Conservation (phyloP, 192 early-diverging fungal genomes). For the Coemansia sp. region DNA sequence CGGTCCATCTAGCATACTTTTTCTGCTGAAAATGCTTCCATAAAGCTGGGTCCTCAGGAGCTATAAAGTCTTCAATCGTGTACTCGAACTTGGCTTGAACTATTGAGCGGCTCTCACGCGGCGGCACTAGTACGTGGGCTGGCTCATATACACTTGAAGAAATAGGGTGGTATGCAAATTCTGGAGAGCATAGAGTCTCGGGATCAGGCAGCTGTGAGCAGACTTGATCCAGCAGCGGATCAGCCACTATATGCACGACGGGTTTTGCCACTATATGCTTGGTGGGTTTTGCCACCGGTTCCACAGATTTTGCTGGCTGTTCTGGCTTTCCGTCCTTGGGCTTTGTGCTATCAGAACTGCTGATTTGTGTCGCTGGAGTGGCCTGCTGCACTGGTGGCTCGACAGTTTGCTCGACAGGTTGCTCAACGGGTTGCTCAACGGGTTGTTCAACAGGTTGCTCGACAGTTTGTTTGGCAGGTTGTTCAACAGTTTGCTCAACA, state of each 20-base stretch:
- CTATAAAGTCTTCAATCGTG: constrained; percentile 7
- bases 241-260: background rate
- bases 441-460: too few species aligned
- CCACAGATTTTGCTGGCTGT: too few species aligned
- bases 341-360: too few species aligned
- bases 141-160: constrained; percentile 19
- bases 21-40: constrained; percentile 19
- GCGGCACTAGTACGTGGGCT: constrained; percentile 20
- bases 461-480: too few species aligned
- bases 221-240: constrained; percentile 14
- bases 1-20: constrained; percentile 27
- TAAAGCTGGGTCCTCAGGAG: constrained; percentile 18
- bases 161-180: constrained; percentile 12
- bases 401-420: background rate
- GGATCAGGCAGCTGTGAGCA: constrained; percentile 15
- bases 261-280: too few species aligned
- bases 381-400: too few species aligned
- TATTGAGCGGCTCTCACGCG: constrained; percentile 4
- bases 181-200: constrained; percentile 14
- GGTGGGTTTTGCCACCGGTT: too few species aligned
- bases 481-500: too few species aligned
- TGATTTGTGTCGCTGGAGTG: too few species aligned
- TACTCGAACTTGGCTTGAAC: constrained; percentile 21
- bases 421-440: too few species aligned
- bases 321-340: too few species aligned